Conservation (phyloP, 306 rosid genomes). For the Trichosanthes truncata region DNA sequence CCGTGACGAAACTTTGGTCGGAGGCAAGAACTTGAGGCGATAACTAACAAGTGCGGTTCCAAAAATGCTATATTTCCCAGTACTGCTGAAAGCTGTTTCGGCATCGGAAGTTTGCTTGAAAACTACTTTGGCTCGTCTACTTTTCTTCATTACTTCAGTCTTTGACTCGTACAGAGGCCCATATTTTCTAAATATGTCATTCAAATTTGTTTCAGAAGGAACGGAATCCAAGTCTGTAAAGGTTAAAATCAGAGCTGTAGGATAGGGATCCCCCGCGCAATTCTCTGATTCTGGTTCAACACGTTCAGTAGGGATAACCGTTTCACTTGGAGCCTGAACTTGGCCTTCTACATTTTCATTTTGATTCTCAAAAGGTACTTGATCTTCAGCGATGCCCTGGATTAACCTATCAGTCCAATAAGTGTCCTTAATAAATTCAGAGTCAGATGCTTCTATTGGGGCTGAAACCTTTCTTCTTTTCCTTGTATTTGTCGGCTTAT, state of each 20-base stretch:
- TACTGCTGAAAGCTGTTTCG: slow-evolving; percentile 71
- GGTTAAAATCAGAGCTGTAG: slow-evolving; percentile 60
- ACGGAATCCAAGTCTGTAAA: slow-evolving; percentile 45
- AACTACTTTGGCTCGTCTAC: slow-evolving; percentile 59
- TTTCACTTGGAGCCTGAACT: slow-evolving; percentile 12
- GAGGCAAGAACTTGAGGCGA: slow-evolving; percentile 57
- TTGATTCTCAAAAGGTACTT: slow-evolving; percentile 18
- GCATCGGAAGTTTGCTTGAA: slow-evolving; percentile 50
- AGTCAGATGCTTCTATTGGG: slow-evolving; percentile 14
- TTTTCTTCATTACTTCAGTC: slow-evolving; percentile 60
- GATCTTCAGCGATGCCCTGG: slow-evolving; percentile 36
- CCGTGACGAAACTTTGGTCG: slow-evolving; percentile 13
- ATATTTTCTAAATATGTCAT: slow-evolving; percentile 41
- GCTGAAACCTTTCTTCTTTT: slow-evolving; percentile 12
- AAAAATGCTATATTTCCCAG: slow-evolving; percentile 70
- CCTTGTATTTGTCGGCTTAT: slow-evolving; percentile 16
- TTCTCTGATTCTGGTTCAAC: slow-evolving; percentile 20
- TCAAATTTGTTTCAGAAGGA: slow-evolving; percentile 51
- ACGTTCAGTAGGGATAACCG: slow-evolving; percentile 10
- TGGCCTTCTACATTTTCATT: slow-evolving; percentile 18
- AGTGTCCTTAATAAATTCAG: slow-evolving; percentile 36
- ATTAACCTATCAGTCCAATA: slow-evolving; percentile 60
- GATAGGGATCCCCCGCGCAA: slow-evolving; percentile 21
- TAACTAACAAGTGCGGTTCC: slow-evolving; percentile 77
- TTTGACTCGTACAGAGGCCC: slow-evolving; percentile 48